A percentile compares a stretch with the other conserved stretches of the same genome.
Evolutionary conservation across 202 grass and related monocot genomes (phyloP).

Genomic region (Zoysia matrella): DNA sequence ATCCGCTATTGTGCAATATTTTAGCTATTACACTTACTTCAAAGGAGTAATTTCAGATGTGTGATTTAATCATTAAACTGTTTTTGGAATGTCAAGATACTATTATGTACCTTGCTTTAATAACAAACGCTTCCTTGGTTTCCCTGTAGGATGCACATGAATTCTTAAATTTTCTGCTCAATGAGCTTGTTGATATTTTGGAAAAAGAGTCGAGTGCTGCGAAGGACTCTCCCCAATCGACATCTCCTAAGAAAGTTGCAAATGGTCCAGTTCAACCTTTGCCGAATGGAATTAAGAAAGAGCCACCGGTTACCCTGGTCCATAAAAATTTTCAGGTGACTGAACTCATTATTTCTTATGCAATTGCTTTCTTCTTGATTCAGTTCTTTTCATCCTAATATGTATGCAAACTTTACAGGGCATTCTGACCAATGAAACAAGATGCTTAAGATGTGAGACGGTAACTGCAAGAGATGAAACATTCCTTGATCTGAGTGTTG

Average conservation of each 20-base stretch:
- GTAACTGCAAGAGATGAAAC: constrained; percentile 96
- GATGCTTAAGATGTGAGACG: constrained; percentile 90
- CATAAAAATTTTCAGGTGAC: constrained; percentile 92
- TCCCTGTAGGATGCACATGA: constrained; percentile 90
- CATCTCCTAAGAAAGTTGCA: constrained; percentile 70
- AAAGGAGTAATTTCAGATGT: constrained; percentile 11
- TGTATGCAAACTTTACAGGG: constrained; percentile 62
- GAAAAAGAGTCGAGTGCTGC: constrained; percentile 71
- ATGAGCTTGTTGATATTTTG: constrained; percentile 98
- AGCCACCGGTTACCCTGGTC: constrained; percentile 83
- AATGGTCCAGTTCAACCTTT: constrained; percentile 63
- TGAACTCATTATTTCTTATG: constrained; percentile 9
- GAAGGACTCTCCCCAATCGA: constrained; percentile 61
- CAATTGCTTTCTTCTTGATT: constrained; percentile 32
- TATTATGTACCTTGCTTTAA: constrained; percentile 13
- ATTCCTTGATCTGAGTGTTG: constrained; percentile 92
- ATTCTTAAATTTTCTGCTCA: constrained; percentile 94
- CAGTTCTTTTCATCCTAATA: constrained; percentile 27
- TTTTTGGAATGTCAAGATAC: background rate
- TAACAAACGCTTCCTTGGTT: constrained; percentile 36
- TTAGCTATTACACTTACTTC: constrained; percentile 10
- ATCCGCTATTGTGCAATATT: constrained; percentile 7
- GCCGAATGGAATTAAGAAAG: constrained; percentile 82
- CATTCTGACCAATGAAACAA: constrained; percentile 93
- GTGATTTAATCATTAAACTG: background rate